Evolutionary conservation across 208 protist species (phyloP).

Genomic region (Trypanosoma cruzi): DNA sequence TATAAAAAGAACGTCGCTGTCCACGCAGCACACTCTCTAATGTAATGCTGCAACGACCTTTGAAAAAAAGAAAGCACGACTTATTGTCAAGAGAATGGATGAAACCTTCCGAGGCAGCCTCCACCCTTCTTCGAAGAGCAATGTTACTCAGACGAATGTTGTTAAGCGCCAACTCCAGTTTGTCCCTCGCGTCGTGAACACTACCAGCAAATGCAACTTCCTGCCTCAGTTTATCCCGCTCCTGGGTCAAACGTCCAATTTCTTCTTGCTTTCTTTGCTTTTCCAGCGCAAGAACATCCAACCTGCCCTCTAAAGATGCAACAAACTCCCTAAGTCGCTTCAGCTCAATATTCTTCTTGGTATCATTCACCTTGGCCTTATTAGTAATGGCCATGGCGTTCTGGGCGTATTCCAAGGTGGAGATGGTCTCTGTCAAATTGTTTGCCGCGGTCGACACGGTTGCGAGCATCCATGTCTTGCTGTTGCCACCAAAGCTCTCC

Average conservation of each 20-base stretch:
- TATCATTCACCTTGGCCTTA: conserved; percentile 65
- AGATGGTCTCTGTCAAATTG: conserved; percentile 83
- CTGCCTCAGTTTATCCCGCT: conserved; percentile 46
- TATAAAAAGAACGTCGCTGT: conserved; percentile 34
- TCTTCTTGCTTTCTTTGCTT: conserved; percentile 42
- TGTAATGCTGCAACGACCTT: conserved; percentile 55
- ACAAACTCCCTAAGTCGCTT: conserved; percentile 68
- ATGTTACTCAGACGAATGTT: conserved; percentile 59
- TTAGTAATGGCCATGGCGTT: conserved; percentile 86
- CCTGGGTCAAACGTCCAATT: conserved; percentile 39
- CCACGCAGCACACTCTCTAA: conserved; percentile 52
- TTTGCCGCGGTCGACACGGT: conserved; percentile 77
- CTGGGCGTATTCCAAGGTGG: conserved; percentile 82
- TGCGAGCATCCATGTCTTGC: conserved; percentile 90
- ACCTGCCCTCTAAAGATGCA: conserved; percentile 43
- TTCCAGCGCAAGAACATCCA: conserved; percentile 36
- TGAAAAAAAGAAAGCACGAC: conserved; percentile 58
- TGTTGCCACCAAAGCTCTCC: conserved; percentile 93
- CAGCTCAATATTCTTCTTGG: conserved; percentile 59
- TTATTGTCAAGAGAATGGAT: conserved; percentile 57
- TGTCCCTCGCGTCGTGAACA: conserved; percentile 10
- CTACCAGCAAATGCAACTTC: conserved; percentile 35
- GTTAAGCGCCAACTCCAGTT: conserved; percentile 37
- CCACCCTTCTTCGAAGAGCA: conserved; percentile 54
- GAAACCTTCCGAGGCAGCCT: conserved; percentile 38